phyloP scores from a whole-genome alignment of 1,284 basidiomycete genomes.

The Trichosporon sp. region DNA sequence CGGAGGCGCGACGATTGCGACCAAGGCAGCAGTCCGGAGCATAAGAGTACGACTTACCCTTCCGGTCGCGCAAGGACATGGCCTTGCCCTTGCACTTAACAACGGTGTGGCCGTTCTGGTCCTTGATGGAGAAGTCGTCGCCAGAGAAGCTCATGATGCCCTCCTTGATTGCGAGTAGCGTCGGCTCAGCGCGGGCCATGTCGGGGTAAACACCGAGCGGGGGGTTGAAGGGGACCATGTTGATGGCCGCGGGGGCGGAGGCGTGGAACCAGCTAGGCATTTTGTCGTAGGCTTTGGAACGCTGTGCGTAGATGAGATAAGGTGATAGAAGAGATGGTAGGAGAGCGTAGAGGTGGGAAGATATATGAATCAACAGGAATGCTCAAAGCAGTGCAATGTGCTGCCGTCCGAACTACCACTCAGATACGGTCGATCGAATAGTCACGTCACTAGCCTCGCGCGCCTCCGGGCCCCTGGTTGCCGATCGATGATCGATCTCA shows the following conservation, averaged over 20 bases:
- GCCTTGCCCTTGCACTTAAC: slow-evolving; percentile 36
- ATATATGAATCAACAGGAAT: background rate
- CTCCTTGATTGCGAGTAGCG: slow-evolving; percentile 42
- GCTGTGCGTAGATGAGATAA: too few species aligned
- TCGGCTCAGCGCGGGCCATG: slow-evolving; percentile 29
- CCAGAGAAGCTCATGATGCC: slow-evolving; percentile 27
- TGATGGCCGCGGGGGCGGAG: slow-evolving; percentile 1
- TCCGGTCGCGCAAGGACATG: slow-evolving; percentile 38
- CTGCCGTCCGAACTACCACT: too few species aligned
- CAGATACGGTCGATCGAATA: too few species aligned
- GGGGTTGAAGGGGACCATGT: slow-evolving; percentile 34
- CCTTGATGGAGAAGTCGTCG: slow-evolving; percentile 42
- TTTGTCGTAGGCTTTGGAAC: too few species aligned
- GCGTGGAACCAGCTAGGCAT: background rate
- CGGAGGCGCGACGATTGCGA: too few species aligned
- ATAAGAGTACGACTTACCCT: slow-evolving; percentile 21
- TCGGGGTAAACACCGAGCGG: slow-evolving; percentile 35
- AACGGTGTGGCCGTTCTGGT: slow-evolving; percentile 35
- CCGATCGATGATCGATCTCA: too few species aligned
- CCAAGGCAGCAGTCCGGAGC: too few species aligned
- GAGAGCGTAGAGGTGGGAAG: background rate
- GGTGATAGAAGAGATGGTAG: background rate
- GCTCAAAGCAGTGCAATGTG: too few species aligned
- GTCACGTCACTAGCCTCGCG: too few species aligned
- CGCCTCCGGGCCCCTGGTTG: too few species aligned